Evolutionary conservation across 805 yeast genomes (phyloP).

Genomic region (Candida alai): DNA sequence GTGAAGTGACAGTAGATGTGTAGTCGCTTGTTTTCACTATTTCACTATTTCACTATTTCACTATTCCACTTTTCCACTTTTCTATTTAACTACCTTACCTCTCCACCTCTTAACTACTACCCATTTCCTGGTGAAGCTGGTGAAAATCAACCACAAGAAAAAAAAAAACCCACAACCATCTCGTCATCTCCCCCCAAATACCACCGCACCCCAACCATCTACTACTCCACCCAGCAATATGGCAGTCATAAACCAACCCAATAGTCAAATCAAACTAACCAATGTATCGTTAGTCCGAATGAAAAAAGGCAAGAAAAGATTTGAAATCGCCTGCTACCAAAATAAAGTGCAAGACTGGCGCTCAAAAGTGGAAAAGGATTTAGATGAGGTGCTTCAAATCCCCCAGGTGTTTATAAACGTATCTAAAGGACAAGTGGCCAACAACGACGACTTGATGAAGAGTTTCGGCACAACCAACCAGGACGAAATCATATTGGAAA

Average conservation of each 20-base stretch:
- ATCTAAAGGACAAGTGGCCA: constrained; percentile 90
- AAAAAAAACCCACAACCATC: too few relatives aligned
- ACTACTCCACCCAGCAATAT: constrained; percentile 14
- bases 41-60: too few relatives aligned
- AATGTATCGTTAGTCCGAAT: constrained; percentile 90
- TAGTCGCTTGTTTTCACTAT: too few relatives aligned
- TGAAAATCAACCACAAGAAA: too few relatives aligned
- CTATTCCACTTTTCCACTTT: too few relatives aligned
- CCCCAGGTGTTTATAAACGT: constrained; percentile 93
- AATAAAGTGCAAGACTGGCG: constrained; percentile 97
- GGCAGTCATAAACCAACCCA: constrained; percentile 76
- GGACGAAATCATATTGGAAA: constrained; percentile 74
- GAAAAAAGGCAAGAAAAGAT: constrained; percentile 86
- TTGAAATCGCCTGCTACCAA: constrained; percentile 94
- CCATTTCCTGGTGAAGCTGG: too few relatives aligned
- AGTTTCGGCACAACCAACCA: constrained; percentile 74
- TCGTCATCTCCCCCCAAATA: constrained; percentile 1
- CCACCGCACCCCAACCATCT: background rate
- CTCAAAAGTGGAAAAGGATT: constrained; percentile 79
- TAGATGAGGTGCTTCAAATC: constrained; percentile 93
- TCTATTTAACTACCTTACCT: too few relatives aligned
- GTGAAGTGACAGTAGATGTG: too few relatives aligned
- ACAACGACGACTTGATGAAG: constrained; percentile 72
- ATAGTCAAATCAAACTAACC: constrained; percentile 82
- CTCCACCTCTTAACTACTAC: too few relatives aligned